A percentile compares a stretch with the other conserved stretches of the same genome.
Conservation (phyloP, 106 monocot species). For the Phalaenopsis aphrodite region DNA sequence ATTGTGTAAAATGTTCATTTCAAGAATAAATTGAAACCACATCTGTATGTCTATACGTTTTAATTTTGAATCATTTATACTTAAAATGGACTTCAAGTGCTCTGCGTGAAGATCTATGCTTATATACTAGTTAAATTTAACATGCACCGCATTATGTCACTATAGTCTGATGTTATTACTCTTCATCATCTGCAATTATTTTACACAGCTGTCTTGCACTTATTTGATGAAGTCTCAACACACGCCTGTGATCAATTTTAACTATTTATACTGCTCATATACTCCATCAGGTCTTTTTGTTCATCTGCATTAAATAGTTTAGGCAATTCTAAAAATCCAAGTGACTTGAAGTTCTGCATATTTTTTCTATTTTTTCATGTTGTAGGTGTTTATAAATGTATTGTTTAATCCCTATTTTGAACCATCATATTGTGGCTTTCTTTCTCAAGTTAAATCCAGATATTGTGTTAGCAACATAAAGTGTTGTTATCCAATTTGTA, state of each 20-base stretch:
- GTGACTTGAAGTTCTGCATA: not conserved
- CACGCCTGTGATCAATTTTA: not conserved
- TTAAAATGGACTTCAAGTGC: not conserved
- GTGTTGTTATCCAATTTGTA: not conserved
- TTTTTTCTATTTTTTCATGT: not conserved
- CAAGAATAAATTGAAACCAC: not conserved
- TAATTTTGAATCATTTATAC: not conserved
- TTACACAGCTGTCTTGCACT: not conserved
- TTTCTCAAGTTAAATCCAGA: not conserved
- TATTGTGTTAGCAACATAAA: not conserved
- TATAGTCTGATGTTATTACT: not conserved
- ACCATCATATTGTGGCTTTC: not conserved
- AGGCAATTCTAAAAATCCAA: not conserved
- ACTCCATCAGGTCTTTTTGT: not conserved
- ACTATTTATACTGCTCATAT: not conserved
- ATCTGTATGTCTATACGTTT: not conserved
- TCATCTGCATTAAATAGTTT: not conserved
- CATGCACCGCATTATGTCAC: not conserved
- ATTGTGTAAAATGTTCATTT: not conserved
- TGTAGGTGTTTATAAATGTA: not conserved
- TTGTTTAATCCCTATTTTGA: not conserved
- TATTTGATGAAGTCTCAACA: not conserved
- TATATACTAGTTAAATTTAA: not conserved
- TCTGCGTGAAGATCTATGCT: not conserved
- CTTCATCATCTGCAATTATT: not conserved